These are phyloP conservation scores for Glonium stellatum DNA, from an alignment of 495 filamentous ascomycete genomes.

Conservation along the genomic window DNA sequence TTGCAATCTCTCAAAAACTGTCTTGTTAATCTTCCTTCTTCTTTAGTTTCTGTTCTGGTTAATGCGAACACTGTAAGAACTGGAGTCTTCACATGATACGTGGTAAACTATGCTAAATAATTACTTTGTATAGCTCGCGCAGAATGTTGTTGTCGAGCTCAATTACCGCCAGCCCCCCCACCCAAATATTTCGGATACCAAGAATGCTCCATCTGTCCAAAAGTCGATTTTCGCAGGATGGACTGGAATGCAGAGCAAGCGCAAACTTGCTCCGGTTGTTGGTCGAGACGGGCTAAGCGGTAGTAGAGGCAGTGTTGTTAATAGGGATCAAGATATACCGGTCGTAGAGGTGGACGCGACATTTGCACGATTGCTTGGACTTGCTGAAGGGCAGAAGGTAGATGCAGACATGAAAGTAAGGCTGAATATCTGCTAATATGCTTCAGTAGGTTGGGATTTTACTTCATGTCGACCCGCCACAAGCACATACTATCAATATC, in stretches of 20 bases:
- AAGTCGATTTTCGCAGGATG: conserved; percentile 82
- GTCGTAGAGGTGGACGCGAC: conserved; percentile 84
- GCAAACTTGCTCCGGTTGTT: conserved; percentile 64
- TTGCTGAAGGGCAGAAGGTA: conserved; percentile 81
- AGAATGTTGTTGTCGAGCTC: conserved; percentile 94
- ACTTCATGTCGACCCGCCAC: conserved; percentile 81
- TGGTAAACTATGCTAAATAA: not conserved
- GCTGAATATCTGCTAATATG: conserved; percentile 1
- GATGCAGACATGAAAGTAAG: conserved; percentile 7
- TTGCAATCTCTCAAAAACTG: conserved; percentile 78
- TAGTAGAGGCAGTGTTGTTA: conserved; percentile 41
- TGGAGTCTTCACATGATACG: conserved; percentile 1
- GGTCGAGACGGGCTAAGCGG: conserved; percentile 63
- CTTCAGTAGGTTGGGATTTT: conserved; percentile 49
- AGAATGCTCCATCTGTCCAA: conserved; percentile 42
- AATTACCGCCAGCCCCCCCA: conserved; percentile 35
- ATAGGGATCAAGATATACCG: conserved; percentile 63
- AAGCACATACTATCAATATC: conserved; percentile 88
- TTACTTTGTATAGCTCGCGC: conserved; percentile 54
- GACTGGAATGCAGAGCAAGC: conserved; percentile 94
- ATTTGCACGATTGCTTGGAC: conserved; percentile 73
- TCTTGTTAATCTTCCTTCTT: conserved; percentile 85
- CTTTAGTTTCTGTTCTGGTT: conserved; percentile 71
- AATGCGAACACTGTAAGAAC: conserved; percentile 76
- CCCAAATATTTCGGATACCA: conserved; percentile 8